A percentile compares a stretch with the other conserved stretches of the same genome.
These are phyloP conservation scores for Globisporangium alternatum DNA, from an alignment of 352 stramenopile species.

Conservation along the genomic window DNA sequence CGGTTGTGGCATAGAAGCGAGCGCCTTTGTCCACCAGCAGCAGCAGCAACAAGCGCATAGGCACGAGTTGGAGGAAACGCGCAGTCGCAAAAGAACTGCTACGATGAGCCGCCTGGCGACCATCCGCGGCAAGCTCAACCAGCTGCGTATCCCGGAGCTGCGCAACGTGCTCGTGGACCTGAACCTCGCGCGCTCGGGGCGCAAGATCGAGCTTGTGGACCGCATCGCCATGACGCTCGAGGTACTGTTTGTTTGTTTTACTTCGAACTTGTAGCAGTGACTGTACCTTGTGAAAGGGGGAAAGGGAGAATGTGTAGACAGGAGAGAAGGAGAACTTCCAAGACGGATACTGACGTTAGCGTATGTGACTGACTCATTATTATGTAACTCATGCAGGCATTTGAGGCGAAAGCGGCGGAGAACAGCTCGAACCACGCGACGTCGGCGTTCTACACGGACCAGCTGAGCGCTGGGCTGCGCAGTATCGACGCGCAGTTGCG, in stretches of 20 bases:
- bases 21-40: background rate
- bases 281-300: background rate
- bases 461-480: slow-evolving; percentile 37
- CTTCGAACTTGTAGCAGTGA: background rate
- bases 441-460: slow-evolving; percentile 54
- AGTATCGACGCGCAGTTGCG: slow-evolving; percentile 52
- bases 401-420: slow-evolving; percentile 47
- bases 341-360: background rate
- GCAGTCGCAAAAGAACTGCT: slow-evolving; percentile 1
- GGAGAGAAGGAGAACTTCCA: background rate
- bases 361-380: background rate
- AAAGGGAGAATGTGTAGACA: background rate
- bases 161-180: slow-evolving; percentile 67
- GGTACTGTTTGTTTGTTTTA: slow-evolving; percentile 25
- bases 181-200: slow-evolving; percentile 63
- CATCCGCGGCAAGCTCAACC: slow-evolving; percentile 49
- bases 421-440: slow-evolving; percentile 43
- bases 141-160: slow-evolving; percentile 73
- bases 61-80: slow-evolving; percentile 1
- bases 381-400: slow-evolving; percentile 25
- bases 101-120: slow-evolving; percentile 29
- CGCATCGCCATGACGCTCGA: slow-evolving; percentile 63
- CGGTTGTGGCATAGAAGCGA: background rate
- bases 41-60: slow-evolving; percentile 16
- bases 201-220: slow-evolving; percentile 78